Base-by-base conservation (phyloP, 495 filamentous ascomycete genomes). In the Penicillium taxi region DNA sequence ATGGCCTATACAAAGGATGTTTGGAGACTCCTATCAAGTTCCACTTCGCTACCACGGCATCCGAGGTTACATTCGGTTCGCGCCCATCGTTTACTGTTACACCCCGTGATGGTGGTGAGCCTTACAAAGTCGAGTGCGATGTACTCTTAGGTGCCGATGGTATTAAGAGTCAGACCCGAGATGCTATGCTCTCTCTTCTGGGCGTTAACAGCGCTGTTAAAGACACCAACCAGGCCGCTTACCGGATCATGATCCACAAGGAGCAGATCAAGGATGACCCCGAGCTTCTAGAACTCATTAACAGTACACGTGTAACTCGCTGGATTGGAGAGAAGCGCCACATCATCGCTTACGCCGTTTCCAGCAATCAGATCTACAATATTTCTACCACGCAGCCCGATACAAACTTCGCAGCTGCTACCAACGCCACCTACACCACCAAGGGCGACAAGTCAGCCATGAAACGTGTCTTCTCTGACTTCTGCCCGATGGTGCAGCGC, bases 261-360 rank as follows among this genome's bases (percentile, higher is more conserved):
- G 66, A 73, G 27, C 70, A 85, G 44, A 77, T 86, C 73, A 61
- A 67, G 39, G 51, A 70, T 32, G 80, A 87, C 56, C 70, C 77
- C 0, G 79, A 84, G 45, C 73, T 88, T 11, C 61, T 82, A 16
- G 75, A 64, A 18, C 70, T 90, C 5, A 61, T 90, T 9, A 73
- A 82, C 39, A 63, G 67, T 42, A 77, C 81, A 43, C 65, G 59
- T n/a, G 82, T 83, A 8, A 80, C 78, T 6, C 74, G 84, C 22
- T 90, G 82, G 84, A 84, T 89, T 39, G 83, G 84, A 28, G 75
- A 76, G 50, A 77, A 78, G 48, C 64, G 81, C 0, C 84, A 91
- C 56, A 87, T 88, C 56, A 86, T 91, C 52, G 85, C 84, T 4
- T 93, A 89, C 59, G 76, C 84, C 0, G 77, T 93, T 39, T 70